Conservation (phyloP, 2,329 filamentous ascomycete species). For the Aspergillus awamori region DNA sequence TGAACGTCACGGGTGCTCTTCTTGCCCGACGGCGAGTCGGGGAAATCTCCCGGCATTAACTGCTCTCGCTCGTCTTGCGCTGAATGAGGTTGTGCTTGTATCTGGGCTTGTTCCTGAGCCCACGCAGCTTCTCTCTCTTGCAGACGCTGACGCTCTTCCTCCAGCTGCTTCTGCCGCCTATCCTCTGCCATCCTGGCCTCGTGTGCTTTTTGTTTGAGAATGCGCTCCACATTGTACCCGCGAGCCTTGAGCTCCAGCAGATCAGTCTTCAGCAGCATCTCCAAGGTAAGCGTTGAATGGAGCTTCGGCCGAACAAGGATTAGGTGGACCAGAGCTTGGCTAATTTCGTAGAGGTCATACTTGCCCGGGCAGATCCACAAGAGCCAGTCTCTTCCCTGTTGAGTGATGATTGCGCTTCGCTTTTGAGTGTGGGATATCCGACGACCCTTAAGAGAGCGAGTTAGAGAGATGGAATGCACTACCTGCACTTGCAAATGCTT, state of each 20-base stretch:
- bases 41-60: conserved; percentile 75
- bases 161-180: conserved; percentile 71
- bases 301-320: conserved; percentile 82
- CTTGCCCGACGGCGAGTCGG: conserved; percentile 62
- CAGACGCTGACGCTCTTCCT: conserved; percentile 71
- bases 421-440: conserved; percentile 72
- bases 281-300: conserved; percentile 85
- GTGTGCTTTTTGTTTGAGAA: conserved; percentile 82
- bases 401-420: conserved; percentile 70
- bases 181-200: conserved; percentile 87
- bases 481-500: conserved; percentile 77
- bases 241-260: conserved; percentile 79
- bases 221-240: conserved; percentile 95
- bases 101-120: conserved; percentile 42
- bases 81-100: conserved; percentile 27
- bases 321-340: conserved; percentile 79
- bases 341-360: conserved; percentile 89
- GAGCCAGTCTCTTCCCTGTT: conserved; percentile 60
- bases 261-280: conserved; percentile 85
- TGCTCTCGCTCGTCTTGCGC: conserved; percentile 39
- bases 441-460: conserved; percentile 73
- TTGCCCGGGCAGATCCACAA: conserved; percentile 75
- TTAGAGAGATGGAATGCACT: conserved; percentile 76
- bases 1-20: conserved; percentile 23
- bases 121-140: conserved; percentile 60